Conservation (phyloP, 768 basidiomycete species). For the Russula sp. region DNA sequence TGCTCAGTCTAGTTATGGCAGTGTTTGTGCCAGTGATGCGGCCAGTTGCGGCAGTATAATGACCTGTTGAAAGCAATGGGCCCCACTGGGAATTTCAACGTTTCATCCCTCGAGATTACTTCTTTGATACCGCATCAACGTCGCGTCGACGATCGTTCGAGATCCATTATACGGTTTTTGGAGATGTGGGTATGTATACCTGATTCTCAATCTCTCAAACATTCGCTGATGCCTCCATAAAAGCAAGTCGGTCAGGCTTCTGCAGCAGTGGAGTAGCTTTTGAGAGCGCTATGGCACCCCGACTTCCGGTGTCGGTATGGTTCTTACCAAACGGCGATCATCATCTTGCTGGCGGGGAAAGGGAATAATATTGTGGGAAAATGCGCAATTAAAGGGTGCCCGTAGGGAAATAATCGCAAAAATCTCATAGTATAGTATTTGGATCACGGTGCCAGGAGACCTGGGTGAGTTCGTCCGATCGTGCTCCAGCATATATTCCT, state of each 20-base stretch:
- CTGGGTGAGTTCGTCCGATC: no score
- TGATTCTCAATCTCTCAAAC: not conserved
- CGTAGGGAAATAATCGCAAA: no score
- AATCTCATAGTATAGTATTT: no score
- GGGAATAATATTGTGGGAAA: no score
- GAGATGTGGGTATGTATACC: conserved; percentile 39
- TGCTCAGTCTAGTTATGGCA: no score
- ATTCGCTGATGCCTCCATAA: conserved; percentile 12
- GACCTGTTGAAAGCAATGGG: conserved; percentile 61
- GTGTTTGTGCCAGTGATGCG: no score
- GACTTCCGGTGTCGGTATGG: conserved; percentile 71
- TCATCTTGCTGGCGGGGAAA: conserved; percentile 73
- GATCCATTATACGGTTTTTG: conserved; percentile 47
- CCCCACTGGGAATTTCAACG: conserved; percentile 55
- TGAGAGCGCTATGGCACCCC: conserved; percentile 73
- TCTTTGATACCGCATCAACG: conserved; percentile 41
- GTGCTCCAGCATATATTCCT: no score
- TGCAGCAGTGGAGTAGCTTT: conserved; percentile 58
- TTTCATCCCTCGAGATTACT: conserved; percentile 57
- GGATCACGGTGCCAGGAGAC: no score
- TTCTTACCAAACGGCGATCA: conserved; percentile 63
- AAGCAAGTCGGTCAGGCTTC: conserved; percentile 66
- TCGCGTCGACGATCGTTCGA: conserved; percentile 42
- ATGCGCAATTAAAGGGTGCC: no score
- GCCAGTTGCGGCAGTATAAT: conserved; percentile 62